phyloP scores from a whole-genome alignment of 495 filamentous ascomycete species.

The Stereocaulon alpinum region DNA sequence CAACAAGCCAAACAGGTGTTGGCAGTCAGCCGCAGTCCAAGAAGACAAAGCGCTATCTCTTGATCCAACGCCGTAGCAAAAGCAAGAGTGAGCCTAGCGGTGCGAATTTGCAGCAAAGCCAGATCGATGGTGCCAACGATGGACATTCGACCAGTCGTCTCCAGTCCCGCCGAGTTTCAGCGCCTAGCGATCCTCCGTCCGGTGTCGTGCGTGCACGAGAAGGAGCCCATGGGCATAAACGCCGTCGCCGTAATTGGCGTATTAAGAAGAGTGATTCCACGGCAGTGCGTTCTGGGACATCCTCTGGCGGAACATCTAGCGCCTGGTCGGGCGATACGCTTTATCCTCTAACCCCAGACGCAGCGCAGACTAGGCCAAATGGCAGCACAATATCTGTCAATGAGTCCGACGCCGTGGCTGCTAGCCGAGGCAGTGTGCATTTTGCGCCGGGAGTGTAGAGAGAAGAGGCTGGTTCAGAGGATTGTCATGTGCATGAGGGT shows the following conservation, averaged over 20 bases:
- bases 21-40: not conserved
- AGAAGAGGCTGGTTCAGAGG: not conserved
- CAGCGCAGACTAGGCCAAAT: not conserved
- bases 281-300: not conserved
- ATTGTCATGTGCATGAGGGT: not conserved
- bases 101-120: not conserved
- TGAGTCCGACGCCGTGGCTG: not conserved
- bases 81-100: conserved; percentile 7
- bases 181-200: not conserved
- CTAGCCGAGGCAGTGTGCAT: not conserved
- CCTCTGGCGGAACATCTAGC: not conserved
- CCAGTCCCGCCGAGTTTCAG: conserved; percentile 8
- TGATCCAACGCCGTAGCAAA: conserved; percentile 1
- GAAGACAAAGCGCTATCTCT: not conserved
- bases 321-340: conserved; percentile 6
- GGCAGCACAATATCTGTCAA: no score
- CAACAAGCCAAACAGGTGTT: no score
- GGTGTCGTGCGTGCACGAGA: not conserved
- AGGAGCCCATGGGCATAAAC: not conserved
- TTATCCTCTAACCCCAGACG: not conserved
- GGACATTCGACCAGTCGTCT: not conserved
- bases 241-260: conserved; percentile 1
- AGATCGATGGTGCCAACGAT: conserved; percentile 6
- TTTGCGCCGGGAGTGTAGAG: not conserved
- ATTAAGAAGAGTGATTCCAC: not conserved